Conservation (phyloP, 345 rosid genomes). For the Isatis tinctoria region DNA sequence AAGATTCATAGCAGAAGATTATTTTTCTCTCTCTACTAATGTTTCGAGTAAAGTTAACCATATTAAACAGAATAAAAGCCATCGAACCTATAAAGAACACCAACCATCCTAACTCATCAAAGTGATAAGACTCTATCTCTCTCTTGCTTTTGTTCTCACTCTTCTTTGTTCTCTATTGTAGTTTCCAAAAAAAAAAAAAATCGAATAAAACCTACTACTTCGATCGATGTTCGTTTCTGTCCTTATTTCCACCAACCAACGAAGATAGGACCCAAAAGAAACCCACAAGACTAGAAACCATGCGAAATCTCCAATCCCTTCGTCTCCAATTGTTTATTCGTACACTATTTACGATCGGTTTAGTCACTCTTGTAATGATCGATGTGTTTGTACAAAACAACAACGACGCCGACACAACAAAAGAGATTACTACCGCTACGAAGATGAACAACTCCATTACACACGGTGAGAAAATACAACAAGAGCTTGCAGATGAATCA, state of each 20-base stretch:
- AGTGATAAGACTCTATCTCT: constrained; percentile 22
- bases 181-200: constrained; percentile 10
- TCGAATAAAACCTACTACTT: constrained; percentile 11
- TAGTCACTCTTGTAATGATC: constrained; percentile 25
- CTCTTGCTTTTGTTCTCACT: constrained; percentile 23
- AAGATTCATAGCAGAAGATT: constrained; percentile 18
- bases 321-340: constrained; percentile 19
- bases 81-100: constrained; percentile 33
- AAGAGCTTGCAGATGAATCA: constrained; percentile 23
- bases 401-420: constrained; percentile 3
- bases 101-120: constrained; percentile 30
- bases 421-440: neutral
- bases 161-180: constrained; percentile 16
- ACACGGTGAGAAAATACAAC: constrained; percentile 5
- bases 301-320: constrained; percentile 21
- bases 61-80: constrained; percentile 26
- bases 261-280: neutral
- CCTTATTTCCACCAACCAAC: constrained; percentile 15
- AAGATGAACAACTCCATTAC: constrained; percentile 10
- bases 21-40: constrained; percentile 9
- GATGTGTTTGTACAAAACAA: constrained; percentile 27
- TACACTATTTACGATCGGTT: constrained; percentile 15
- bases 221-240: constrained; percentile 7
- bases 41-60: constrained; percentile 25
- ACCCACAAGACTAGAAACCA: constrained; percentile 9